These are phyloP conservation scores for Boletus rubroflammeus DNA, from an alignment of 768 basidiomycete genomes.

Conservation along the genomic window DNA sequence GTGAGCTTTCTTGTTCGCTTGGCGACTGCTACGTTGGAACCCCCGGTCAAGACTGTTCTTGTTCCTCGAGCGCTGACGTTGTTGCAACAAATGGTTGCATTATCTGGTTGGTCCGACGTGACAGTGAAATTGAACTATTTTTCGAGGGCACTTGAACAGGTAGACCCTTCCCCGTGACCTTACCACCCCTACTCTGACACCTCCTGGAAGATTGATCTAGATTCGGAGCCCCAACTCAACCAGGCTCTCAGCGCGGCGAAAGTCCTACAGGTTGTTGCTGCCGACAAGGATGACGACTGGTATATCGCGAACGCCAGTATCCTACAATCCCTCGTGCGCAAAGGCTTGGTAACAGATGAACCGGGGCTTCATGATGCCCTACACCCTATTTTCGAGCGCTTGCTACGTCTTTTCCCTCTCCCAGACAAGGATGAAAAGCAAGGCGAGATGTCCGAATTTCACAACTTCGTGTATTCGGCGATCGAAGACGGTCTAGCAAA, in stretches of 20 bases:
- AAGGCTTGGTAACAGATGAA: slow-evolving; percentile 82
- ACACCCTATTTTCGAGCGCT: slow-evolving; percentile 76
- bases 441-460: slow-evolving; percentile 71
- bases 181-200: neutral
- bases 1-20: slow-evolving; percentile 95
- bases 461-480: slow-evolving; percentile 67
- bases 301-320: slow-evolving; percentile 64
- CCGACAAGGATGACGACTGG: slow-evolving; percentile 84
- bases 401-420: slow-evolving; percentile 72
- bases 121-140: slow-evolving; percentile 91
- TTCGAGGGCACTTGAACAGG: slow-evolving; percentile 77
- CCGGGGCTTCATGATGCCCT: slow-evolving; percentile 74
- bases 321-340: slow-evolving; percentile 81
- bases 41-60: slow-evolving; percentile 39
- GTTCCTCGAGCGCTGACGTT: slow-evolving; percentile 62
- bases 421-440: slow-evolving; percentile 75
- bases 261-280: slow-evolving; percentile 81
- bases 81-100: slow-evolving; percentile 75
- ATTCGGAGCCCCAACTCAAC: slow-evolving; percentile 56
- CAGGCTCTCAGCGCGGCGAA: slow-evolving; percentile 80
- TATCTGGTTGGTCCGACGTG: slow-evolving; percentile 86
- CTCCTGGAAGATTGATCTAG: slow-evolving; percentile 61
- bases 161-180: slow-evolving; percentile 23
- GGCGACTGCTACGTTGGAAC: slow-evolving; percentile 61
- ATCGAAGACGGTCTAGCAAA: slow-evolving; percentile 80